phyloP scores from a whole-genome alignment of 208 protist species.

The Leishmania guyanensis region DNA sequence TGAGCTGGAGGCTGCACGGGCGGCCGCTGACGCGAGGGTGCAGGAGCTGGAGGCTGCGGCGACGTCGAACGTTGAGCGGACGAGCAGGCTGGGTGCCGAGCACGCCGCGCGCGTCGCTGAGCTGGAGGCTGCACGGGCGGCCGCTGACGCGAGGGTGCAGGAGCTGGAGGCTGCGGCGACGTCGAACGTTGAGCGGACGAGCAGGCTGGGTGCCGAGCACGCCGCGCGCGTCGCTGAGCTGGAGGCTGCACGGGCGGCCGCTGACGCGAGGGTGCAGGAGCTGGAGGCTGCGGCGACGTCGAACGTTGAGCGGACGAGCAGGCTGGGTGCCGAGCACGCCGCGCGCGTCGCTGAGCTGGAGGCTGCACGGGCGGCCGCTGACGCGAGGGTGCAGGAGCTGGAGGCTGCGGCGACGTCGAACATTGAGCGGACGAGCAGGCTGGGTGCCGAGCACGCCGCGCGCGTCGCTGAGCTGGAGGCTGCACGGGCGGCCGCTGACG shows the following conservation, averaged over 20 bases:
- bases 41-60: background rate
- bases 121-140: background rate
- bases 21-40: background rate
- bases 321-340: conserved; percentile 4
- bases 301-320: background rate
- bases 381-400: conserved; percentile 2
- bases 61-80: background rate
- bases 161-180: background rate
- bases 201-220: background rate
- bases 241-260: background rate
- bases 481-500: background rate
- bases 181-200: background rate
- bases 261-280: background rate
- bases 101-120: background rate
- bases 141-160: background rate
- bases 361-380: background rate
- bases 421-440: background rate
- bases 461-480: background rate
- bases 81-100: background rate
- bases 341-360: conserved; percentile 8
- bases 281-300: conserved; percentile 10
- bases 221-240: background rate
- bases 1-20: background rate
- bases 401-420: background rate
- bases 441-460: background rate